Conservation (phyloP, 2,329 filamentous ascomycete species). For the Chaetoscypha palmicola region DNA sequence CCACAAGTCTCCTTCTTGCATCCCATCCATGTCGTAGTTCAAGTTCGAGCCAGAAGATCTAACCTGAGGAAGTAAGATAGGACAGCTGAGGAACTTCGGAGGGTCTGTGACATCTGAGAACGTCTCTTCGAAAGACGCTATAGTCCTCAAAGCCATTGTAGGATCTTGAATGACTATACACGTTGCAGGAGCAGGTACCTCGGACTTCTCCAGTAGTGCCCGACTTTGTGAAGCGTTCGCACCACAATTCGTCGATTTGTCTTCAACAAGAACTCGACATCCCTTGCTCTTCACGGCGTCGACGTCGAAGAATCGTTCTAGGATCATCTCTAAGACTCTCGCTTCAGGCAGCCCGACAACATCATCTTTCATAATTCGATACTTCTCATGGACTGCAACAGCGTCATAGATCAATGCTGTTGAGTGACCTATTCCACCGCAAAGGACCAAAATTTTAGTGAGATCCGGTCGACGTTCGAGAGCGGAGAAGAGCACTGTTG, state of each 20-base stretch:
- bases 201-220: conserved; percentile 31
- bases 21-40: conserved; percentile 5
- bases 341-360: conserved; percentile 35
- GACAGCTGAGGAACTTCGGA: conserved; percentile 29
- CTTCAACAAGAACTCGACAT: conserved; percentile 35
- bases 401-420: conserved; percentile 37
- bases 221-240: conserved; percentile 36
- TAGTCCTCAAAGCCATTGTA: conserved; percentile 38
- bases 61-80: conserved; percentile 29
- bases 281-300: conserved; percentile 22
- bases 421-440: conserved; percentile 40
- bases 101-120: conserved; percentile 25
- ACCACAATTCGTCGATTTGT: conserved; percentile 40
- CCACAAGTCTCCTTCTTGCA: conserved; percentile 31
- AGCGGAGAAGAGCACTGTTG: conserved; percentile 31
- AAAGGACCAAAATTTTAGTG: conserved; percentile 34
- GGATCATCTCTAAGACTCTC: conserved; percentile 33
- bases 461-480: conserved; percentile 28
- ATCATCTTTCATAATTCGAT: conserved; percentile 22
- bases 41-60: conserved; percentile 4
- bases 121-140: conserved; percentile 35
- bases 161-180: conserved; percentile 39
- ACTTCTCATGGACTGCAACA: conserved; percentile 30
- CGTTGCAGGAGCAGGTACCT: conserved; percentile 20
- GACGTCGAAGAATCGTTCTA: conserved; percentile 29